A percentile compares a stretch with the other conserved stretches of the same genome.
phyloP scores from a whole-genome alignment of 306 rosid genomes.

The Cyamopsis tetragonoloba region DNA sequence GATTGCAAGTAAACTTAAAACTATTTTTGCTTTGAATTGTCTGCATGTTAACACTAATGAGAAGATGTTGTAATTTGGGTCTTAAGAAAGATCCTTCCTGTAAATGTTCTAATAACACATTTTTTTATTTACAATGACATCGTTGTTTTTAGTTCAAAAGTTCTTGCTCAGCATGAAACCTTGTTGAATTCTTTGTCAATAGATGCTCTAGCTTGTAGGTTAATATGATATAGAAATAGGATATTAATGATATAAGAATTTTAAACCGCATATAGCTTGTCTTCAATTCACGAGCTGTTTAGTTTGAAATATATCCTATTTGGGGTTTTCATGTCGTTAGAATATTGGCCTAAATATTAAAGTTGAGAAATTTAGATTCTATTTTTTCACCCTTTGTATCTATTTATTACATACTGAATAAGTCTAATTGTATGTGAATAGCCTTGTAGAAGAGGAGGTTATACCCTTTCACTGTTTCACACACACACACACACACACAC shows the following conservation, averaged over 20 bases:
- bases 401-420: background rate
- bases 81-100: background rate
- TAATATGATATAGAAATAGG: background rate
- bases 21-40: background rate
- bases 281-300: background rate
- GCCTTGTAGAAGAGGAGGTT: background rate
- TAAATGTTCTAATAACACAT: background rate
- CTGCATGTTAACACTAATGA: background rate
- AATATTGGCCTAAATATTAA: background rate
- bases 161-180: background rate
- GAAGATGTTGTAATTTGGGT: background rate
- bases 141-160: background rate
- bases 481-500: too few relatives aligned
- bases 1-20: background rate
- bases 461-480: constrained; percentile 1
- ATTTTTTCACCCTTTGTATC: background rate
- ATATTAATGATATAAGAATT: background rate
- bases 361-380: background rate
- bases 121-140: background rate
- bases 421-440: background rate
- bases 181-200: background rate
- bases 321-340: background rate
- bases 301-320: constrained; percentile 4
- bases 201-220: background rate
- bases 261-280: background rate